A percentile compares a stretch with the other conserved stretches of the same genome.
These are phyloP conservation scores for Phoma herbarum DNA, from an alignment of 2,329 filamentous ascomycete species.

Conservation along the genomic window DNA sequence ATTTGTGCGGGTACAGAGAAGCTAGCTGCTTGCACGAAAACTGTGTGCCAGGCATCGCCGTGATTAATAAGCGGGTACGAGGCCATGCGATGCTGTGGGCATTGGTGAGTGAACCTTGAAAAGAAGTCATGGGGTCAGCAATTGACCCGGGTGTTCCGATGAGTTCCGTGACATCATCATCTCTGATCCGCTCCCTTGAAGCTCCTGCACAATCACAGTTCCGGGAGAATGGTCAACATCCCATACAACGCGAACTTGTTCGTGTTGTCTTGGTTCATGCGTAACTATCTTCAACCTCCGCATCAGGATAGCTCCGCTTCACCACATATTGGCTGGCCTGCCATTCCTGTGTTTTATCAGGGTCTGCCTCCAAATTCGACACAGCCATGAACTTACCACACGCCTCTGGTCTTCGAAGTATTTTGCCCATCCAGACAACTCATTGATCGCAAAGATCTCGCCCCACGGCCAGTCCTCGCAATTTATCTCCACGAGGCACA, in stretches of 20 bases:
- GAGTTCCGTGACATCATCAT: not conserved
- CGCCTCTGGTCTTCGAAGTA: slow-evolving; percentile 16
- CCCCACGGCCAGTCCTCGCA: slow-evolving; percentile 22
- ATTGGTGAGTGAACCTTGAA: too few relatives aligned
- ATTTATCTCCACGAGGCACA: slow-evolving; percentile 12
- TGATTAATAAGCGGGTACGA: not conserved
- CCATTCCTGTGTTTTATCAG: slow-evolving; percentile 17
- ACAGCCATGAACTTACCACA: slow-evolving; percentile 9
- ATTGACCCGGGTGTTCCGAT: too few relatives aligned
- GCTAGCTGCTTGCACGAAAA: not conserved
- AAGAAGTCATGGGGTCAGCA: too few relatives aligned
- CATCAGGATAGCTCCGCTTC: slow-evolving; percentile 8
- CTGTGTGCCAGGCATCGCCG: not conserved
- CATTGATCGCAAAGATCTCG: slow-evolving; percentile 11
- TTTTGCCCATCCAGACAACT: slow-evolving; percentile 13
- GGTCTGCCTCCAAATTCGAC: not conserved
- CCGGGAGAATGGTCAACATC: not conserved
- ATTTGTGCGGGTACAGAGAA: not conserved
- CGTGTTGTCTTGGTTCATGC: not conserved
- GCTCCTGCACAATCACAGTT: not conserved
- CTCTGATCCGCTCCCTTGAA: not conserved
- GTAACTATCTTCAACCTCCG: not conserved
- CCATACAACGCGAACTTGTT: not conserved
- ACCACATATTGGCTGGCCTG: slow-evolving; percentile 17
- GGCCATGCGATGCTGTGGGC: not conserved